Evolutionary conservation across 208 protist genomes (phyloP), one percentile per base, ranked within the genome.

Genomic region (Crithidia expoeki): DNA sequence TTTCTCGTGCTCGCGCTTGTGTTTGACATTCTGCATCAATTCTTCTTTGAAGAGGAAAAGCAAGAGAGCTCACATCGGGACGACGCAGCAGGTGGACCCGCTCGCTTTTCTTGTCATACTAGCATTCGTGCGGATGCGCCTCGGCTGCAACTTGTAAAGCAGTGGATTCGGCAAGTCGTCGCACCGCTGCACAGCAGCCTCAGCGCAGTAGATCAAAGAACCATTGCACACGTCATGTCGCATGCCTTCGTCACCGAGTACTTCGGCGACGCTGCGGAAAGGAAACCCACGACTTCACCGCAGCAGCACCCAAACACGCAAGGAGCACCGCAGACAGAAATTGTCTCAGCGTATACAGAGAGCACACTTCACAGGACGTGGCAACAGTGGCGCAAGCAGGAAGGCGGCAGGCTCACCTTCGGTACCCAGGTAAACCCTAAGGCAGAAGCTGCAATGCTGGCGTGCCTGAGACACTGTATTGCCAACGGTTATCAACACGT

Each of bases 1-100:
- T 72, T 76, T 10, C 44, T 83, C 7, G 14, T 88, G 16, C 28
- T 85, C 6, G 52, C 88, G 42, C 73, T 92, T 4, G 69, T 92
- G 30, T 68, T 92, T 0, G 83, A 89, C 30, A 77, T 47, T 2
- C 50, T 67, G 30, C 57, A 52, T 21, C 36, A 65, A 19, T 47
- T 77, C 10, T 46, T 67, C 21, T 25, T 55, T 14, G 3, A 19
- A 47, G 46, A 52, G 19, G 32, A 9, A 12, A 4, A 53, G 44
- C 4, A 7, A 17, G 34, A 6, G 4, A 23, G 0, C 7, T 10
- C 38, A 14, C 23, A 17, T 4, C 36, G 14, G 19, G 56, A 1
- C 3, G 36, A 12, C 9, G 56, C n/a, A 2, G 38, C 34, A 40
- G 12, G 36, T 40, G 36, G 36, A 5, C 5, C 9, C 36, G 36